Base-by-base conservation (phyloP, 352 stramenopile genomes). In the Globisporangium radiosum region DNA sequence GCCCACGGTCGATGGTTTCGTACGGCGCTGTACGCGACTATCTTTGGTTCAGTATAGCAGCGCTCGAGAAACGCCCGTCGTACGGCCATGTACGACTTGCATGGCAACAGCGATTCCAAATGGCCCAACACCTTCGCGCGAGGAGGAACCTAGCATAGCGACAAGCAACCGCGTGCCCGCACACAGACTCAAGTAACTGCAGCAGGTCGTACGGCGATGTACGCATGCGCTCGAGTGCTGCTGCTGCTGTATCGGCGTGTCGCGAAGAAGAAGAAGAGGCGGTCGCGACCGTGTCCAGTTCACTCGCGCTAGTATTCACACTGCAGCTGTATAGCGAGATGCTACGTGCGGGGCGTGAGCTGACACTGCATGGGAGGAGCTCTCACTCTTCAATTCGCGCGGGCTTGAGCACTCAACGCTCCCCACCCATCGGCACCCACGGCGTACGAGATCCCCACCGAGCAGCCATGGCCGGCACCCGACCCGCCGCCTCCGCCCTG, bases 181-280 rank as follows among this genome's bases (percentile, higher is more conserved):
- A 33, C 25, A 33, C 25, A 33, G 25, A 33, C 25, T 33, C 25
- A 3, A 33, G 25, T 33, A 33, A 33, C 25, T 33, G 25, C 2
- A 33, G 25, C 25, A 33, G 44, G 44, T 53, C 48, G 48, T 53
- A 53, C 48, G 48, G 48, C 48, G 48, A 53, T 53, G 48, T 39
- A 3, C 48, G 36, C 48, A 15, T 33, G 25, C 25, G 25, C 25
- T 33, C 25, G 25, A 33, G 25, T 33, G 25, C 2, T 33, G 25
- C 25, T 33, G 25, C 25, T 33, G 25, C 25, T 3, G 25, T 33
- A 33, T 33, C 25, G 25, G 39, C 39, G 39, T 43, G 39, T 43
- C 39, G 39, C 39, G 39, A 43, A 43, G 39, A 43, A 8, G 39
- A 11, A 43, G 39, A 43, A 43, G 11, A 43, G 39, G 39, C 39